Base-by-base conservation (phyloP, 768 basidiomycete species). In the Termitomyces sp. region DNA sequence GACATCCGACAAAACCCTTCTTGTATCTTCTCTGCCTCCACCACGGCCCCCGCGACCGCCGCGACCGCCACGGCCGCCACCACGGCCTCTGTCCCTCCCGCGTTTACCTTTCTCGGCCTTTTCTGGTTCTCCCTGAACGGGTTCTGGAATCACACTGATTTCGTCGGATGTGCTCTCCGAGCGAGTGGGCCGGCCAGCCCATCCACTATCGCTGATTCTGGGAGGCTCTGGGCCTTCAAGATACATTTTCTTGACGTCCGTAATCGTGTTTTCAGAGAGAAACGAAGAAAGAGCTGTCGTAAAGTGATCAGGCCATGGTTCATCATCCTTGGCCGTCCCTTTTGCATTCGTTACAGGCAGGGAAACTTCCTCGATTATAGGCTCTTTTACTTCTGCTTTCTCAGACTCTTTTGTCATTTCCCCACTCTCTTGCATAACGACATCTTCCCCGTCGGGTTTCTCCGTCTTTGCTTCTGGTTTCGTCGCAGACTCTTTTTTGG, bases 151-250 rank as follows among this genome's bases (percentile, higher is more conserved):
- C 18, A 62, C 47, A 45, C 41, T 48, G 7, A 52, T 14, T 16
- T 57, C 59, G 1, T 49, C 57, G 35, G 58, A 53, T 32, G 54
- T 54, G 38, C 55, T 59, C 33, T 65, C 69, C 22, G 66, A 47
- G 62, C 72, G 78, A 2, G 73, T 57, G 32, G 70, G 67, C 55
- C 83, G 80, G 40, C 78, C 76, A 26, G 72, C 83, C 91, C 90
- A 94, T 10, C 92, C 92, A 55, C 70, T 74, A 71, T 94, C 91
- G 60, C 84, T 85, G 43, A 82, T 76, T 58, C 85, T 77, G 0
- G 90, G 90, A 36, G 90, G 86, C 58, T 88, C 85, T 5, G 86
- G 84, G 1, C 95, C 94, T 72, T 96, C 88, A 20, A 92, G 74
- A 59, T 80, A 89, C 70, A 97, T 83, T 41, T 79, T 73, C 68